Base-by-base conservation (phyloP, 1,284 basidiomycete species). In the Tetrapyrgos nigripes region DNA sequence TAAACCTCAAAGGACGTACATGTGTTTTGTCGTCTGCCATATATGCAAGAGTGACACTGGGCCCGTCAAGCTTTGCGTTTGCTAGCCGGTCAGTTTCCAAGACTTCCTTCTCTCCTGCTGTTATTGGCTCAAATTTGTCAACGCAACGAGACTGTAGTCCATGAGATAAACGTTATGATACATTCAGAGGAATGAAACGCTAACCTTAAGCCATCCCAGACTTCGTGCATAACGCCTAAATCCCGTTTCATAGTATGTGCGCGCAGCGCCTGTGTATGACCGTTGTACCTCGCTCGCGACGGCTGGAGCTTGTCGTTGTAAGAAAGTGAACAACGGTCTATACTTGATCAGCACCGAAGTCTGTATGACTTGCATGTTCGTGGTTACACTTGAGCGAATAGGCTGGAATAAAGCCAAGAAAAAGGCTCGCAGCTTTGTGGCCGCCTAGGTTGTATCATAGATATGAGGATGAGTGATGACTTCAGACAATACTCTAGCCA, bases 211-310 rank as follows among this genome's bases (percentile, higher is more conserved):
- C 73, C 82, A 87, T 24, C 87, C 85, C 47, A 98, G 78, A 66
- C 89, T 91, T 29, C 97, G 82, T 27, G 89, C 84, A 71, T 99
- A 99, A 50, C 97, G 80, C 59, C 97, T 80, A 70, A 99, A 96
- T 0, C 92, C 94, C 17, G 97, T 98, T 75, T 99, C 97, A 63
- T 96, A 98, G 72, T 98, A 99, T 19, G 94, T 85, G 21, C 96
- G 85, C 3, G 93, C 92, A 11, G 92, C 88, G 46, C 85, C 85
- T 29, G 92, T 79, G 70, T 99, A 99, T 3, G 92, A 90, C 49
- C 94, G 83, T 73, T 97, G 95, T 21, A 99, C 81, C 73, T 98
- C 97, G 60, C 86, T 86, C 2, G 97, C 96, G 26, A 96, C 91
- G 33, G 83, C 81, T 3, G 91, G 83, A 14, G 91, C 90, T 64